These are phyloP conservation scores for Phalaenopsis hybrid DNA, from an alignment of 116 monocot species.

Conservation along the genomic window DNA sequence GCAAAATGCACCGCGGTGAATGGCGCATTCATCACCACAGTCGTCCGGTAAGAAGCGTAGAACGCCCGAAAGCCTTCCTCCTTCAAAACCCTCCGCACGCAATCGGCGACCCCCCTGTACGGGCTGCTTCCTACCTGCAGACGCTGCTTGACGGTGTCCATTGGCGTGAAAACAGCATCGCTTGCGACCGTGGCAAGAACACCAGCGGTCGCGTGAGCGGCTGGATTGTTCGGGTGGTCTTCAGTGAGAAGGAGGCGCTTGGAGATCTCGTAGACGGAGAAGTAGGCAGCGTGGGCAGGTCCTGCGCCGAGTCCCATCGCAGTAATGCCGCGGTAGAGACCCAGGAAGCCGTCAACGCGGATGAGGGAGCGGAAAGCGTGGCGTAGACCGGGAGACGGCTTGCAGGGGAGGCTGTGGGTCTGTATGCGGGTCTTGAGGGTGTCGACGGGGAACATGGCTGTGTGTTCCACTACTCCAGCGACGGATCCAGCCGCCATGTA, in stretches of 20 bases:
- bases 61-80: constrained; percentile 76
- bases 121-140: constrained; percentile 80
- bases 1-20: constrained; percentile 89
- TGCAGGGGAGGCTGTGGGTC: constrained; percentile 34
- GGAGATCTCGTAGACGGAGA: constrained; percentile 74
- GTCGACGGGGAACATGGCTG: constrained; percentile 84
- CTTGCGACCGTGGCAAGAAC: constrained; percentile 73
- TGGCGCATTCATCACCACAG: constrained; percentile 94
- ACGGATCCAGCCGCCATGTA: constrained; percentile 51
- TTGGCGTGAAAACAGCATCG: constrained; percentile 89
- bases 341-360: constrained; percentile 36
- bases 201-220: constrained; percentile 65
- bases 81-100: constrained; percentile 53
- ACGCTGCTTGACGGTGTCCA: constrained; percentile 96
- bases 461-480: constrained; percentile 53
- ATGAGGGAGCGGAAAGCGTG: constrained; percentile 41
- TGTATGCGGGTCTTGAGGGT: constrained; percentile 96
- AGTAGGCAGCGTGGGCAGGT: constrained; percentile 87
- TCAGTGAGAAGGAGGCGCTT: constrained; percentile 41
- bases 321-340: constrained; percentile 68
- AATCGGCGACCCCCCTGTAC: constrained; percentile 74
- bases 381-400: constrained; percentile 33
- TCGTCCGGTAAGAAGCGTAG: constrained; percentile 64
- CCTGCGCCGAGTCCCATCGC: constrained; percentile 89
- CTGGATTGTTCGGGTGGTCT: constrained; percentile 39